Conservation (phyloP, 1,284 basidiomycete genomes). For the Apiotrichum siamense region DNA sequence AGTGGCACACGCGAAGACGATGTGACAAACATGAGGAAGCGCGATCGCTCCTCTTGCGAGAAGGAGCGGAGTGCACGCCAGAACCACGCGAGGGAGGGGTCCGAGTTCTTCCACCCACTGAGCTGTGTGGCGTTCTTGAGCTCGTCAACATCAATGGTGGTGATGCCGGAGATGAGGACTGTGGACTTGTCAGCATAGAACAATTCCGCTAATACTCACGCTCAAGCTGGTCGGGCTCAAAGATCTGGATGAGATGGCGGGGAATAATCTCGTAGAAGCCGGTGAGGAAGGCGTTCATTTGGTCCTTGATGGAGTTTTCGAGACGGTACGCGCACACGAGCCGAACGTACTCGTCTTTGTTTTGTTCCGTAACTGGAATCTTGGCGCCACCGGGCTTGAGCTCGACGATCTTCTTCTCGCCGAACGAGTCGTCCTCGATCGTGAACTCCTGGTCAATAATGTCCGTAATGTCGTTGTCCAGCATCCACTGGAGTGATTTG, state of each 20-base stretch:
- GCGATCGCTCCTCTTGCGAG: conserved; percentile 91
- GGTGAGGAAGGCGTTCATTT: conserved; percentile 80
- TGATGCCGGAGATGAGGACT: conserved; percentile 91
- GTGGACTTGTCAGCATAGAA: conserved; percentile 20
- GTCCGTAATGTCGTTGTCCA: conserved; percentile 47
- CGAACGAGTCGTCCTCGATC: conserved; percentile 62
- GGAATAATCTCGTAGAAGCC: conserved; percentile 79
- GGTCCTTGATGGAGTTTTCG: conserved; percentile 91
- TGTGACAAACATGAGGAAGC: conserved; percentile 95
- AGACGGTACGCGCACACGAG: conserved; percentile 71
- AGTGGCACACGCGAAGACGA: conserved; percentile 85
- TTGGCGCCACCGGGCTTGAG: conserved; percentile 76
- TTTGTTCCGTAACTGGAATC: conserved; percentile 85
- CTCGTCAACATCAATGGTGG: conserved; percentile 98
- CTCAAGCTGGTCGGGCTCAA: conserved; percentile 97
- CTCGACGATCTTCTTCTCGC: conserved; percentile 75
- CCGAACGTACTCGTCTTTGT: conserved; percentile 95
- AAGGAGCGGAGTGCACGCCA: conserved; percentile 98
- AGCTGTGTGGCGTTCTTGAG: conserved; percentile 72
- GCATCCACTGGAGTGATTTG: conserved; percentile 49
- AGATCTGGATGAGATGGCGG: conserved; percentile 53
- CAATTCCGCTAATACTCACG: conserved; percentile 43
- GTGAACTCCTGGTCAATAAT: conserved; percentile 49
- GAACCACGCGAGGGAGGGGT: conserved; percentile 97
- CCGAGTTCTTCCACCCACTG: conserved; percentile 51